Evolutionary conservation across 2,329 filamentous ascomycete species (phyloP).

Genomic region (Ophiocordyceps camponoti-saundersi): DNA sequence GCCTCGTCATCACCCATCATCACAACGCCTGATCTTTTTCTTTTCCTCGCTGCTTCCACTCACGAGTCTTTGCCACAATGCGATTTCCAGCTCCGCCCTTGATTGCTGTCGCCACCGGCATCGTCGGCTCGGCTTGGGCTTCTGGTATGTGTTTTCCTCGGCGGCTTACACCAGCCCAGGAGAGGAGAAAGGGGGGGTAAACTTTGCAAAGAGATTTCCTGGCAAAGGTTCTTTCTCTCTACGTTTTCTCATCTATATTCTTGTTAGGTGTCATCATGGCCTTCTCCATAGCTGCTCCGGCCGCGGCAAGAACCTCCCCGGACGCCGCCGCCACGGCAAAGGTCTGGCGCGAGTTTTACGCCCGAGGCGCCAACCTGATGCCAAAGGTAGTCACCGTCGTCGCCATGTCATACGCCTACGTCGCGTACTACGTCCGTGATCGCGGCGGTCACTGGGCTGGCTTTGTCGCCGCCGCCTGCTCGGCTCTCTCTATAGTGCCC

Average conservation of each 20-base stretch:
- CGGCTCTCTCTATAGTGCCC: constrained; percentile 20
- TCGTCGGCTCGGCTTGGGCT: constrained; percentile 19
- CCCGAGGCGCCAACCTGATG: constrained; percentile 17
- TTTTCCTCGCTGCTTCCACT: background rate
- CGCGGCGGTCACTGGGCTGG: constrained; percentile 15
- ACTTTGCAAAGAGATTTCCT: too few species aligned
- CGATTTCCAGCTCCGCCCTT: constrained; percentile 12
- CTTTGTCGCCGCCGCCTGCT: constrained; percentile 13
- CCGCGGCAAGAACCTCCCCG: constrained; percentile 12
- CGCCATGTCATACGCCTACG: constrained; percentile 17
- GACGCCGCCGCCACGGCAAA: constrained; percentile 13
- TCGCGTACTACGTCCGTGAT: constrained; percentile 15
- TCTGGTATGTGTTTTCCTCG: constrained; percentile 11
- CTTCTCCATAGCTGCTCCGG: constrained; percentile 18
- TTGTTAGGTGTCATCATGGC: constrained; percentile 18
- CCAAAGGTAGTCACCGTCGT: constrained; percentile 17
- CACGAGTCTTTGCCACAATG: constrained; percentile 1
- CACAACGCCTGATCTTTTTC: too few species aligned
- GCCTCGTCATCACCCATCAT: too few species aligned
- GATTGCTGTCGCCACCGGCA: constrained; percentile 18
- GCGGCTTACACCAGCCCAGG: background rate
- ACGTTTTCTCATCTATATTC: too few species aligned
- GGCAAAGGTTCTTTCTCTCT: background rate
- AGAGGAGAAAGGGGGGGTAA: background rate
- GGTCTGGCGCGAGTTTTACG: constrained; percentile 20